Evolutionary conservation across 2,329 filamentous ascomycete species (phyloP), one percentile per base, ranked within the genome.

Genomic region (Cladosporium sphaerospermum): DNA sequence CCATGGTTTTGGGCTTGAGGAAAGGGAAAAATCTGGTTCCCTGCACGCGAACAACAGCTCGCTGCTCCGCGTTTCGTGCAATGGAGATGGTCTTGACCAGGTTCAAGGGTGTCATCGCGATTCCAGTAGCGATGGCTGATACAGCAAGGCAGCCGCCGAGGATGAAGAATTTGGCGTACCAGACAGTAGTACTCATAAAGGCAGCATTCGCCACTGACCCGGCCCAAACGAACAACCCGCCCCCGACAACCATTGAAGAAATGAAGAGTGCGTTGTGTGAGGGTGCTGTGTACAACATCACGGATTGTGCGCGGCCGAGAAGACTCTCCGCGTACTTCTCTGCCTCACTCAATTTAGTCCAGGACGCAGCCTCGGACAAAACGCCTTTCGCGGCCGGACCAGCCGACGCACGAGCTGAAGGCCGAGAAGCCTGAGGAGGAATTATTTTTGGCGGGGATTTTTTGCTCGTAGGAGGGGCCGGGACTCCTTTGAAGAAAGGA

Each of bases 281-380:
- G 10, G 42, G 42, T 14, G 43, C 43, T 19, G 46, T 53, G 43
- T 41, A 53, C 9, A 53, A 34, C n/a, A 45, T 37, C 39, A 53
- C 8, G 2, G 34, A 42, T 8, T 53, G 43, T 3, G 16, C 16
- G 11, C 18, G 5, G 33, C 42, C 42, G 23, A 53, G 50, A 10
- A 53, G 11, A n/a, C 13, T 33, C 28, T 13, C 7, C 11, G 47
- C 47, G 23, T 50, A 28, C 9, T 13, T 42, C 31, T 47, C 32
- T 9, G 32, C 9, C 13, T 7, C 7, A n/a, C 10, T 11, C 34
- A 36, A n/a, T 36, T n/a, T 36, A 11, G 34, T 39, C 23, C 23
- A 28, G 23, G 23, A 28, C 23, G 23, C 23, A 28, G 23, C 7
- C 23, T 28, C 23, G 5, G 23, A 28, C 7, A 28, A 28, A 28